Evolutionary conservation across 2,329 filamentous ascomycete genomes (phyloP).

Genomic region (Trichoderma sp.): DNA sequence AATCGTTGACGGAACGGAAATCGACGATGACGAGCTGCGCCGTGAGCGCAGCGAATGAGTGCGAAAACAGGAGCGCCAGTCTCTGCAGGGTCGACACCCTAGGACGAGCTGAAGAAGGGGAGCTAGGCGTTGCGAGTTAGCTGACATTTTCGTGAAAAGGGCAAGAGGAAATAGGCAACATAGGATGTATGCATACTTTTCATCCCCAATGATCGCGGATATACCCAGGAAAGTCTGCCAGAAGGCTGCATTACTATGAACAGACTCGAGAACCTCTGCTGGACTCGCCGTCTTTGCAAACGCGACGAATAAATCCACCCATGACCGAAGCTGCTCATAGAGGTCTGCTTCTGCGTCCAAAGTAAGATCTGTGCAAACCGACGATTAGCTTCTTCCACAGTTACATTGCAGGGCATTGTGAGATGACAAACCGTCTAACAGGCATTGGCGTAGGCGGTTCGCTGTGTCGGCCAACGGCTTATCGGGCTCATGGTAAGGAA

Average conservation of each 20-base stretch:
- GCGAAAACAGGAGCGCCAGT: conserved; percentile 42
- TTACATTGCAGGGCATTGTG: background rate
- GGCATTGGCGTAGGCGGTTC: conserved; percentile 44
- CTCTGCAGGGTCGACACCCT: conserved; percentile 38
- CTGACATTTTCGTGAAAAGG: background rate
- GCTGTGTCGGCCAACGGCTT: conserved; percentile 40
- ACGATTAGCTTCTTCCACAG: conserved; percentile 7
- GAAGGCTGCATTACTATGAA: conserved; percentile 49
- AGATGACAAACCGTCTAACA: conserved; percentile 37
- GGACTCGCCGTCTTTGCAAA: conserved; percentile 44
- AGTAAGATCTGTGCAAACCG: conserved; percentile 44
- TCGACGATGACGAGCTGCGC: conserved; percentile 58
- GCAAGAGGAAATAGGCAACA: too few species aligned
- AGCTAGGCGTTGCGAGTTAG: conserved; percentile 31
- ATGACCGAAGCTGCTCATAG: conserved; percentile 50
- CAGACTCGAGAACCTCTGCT: conserved; percentile 47
- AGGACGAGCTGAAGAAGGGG: conserved; percentile 33
- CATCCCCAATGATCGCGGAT: conserved; percentile 40
- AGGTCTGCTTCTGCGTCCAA: conserved; percentile 51
- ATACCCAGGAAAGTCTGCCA: conserved; percentile 58
- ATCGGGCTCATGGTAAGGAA: conserved; percentile 49
- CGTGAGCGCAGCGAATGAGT: conserved; percentile 51
- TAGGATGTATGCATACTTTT: conserved; percentile 44
- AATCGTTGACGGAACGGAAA: conserved; percentile 32
- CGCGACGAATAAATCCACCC: conserved; percentile 54